Percentiles rank a stretch among this genome's conserved stretches.
These are phyloP conservation scores for Ceratobasidium theobromae DNA, from an alignment of 1,284 basidiomycete species.

Conservation along the genomic window DNA sequence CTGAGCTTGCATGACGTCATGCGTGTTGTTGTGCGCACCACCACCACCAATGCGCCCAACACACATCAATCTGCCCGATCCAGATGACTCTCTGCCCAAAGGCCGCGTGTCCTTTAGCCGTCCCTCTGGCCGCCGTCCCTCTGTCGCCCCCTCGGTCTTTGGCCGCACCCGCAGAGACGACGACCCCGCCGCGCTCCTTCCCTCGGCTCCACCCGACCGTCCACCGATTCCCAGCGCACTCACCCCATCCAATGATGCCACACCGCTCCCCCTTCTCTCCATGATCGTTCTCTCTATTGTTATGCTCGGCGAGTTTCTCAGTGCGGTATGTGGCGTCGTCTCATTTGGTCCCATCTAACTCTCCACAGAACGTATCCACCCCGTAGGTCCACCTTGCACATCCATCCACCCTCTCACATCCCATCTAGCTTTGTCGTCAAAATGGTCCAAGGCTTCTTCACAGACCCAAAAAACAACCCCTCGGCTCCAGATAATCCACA, in stretches of 20 bases:
- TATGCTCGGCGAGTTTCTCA: constrained; percentile 90
- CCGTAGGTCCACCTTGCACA: constrained; percentile 78
- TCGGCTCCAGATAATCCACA: constrained; percentile 12
- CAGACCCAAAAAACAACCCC: not conserved
- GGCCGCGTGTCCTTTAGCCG: constrained; percentile 20
- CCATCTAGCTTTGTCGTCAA: constrained; percentile 6
- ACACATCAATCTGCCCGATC: too few relatives aligned
- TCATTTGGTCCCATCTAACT: too few relatives aligned
- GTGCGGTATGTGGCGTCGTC: constrained; percentile 51
- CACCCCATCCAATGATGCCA: constrained; percentile 47
- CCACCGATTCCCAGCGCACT: constrained; percentile 75
- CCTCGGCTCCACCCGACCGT: too few relatives aligned
- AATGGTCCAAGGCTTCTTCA: constrained; percentile 22
- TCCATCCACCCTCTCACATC: constrained; percentile 8
- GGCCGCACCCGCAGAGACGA: constrained; percentile 24
- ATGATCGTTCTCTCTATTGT: constrained; percentile 92
- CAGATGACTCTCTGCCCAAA: too few relatives aligned
- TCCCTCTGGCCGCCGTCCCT: constrained; percentile 22
- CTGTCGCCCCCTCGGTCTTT: constrained; percentile 39
- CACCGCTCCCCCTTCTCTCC: constrained; percentile 82
- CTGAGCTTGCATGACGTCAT: too few relatives aligned
- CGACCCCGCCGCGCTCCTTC: too few relatives aligned
- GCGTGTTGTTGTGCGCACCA: too few relatives aligned
- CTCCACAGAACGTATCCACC: constrained; percentile 81
- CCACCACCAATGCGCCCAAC: too few relatives aligned